phyloP scores from a whole-genome alignment of 2,329 filamentous ascomycete genomes.

The Didymella arachidicola region DNA sequence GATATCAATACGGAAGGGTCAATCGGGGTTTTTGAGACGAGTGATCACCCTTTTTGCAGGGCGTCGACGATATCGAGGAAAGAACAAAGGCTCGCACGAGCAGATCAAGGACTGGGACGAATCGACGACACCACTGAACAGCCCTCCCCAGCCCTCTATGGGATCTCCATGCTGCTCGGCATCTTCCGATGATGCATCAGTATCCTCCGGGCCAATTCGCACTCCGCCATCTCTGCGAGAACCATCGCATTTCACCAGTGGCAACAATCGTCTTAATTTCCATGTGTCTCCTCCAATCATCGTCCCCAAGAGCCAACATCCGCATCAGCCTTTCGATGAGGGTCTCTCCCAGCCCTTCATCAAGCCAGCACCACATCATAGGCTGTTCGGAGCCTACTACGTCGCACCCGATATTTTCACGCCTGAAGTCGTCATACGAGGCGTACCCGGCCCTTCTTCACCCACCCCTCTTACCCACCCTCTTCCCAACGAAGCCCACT shows the following conservation, averaged over 20 bases:
- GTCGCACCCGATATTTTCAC: slow-evolving; percentile 15
- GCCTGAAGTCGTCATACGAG: slow-evolving; percentile 16
- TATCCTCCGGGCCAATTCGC: background rate
- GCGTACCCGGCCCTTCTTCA: slow-evolving; percentile 12
- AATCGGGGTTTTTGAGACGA: slow-evolving; percentile 8
- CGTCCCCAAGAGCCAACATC: background rate
- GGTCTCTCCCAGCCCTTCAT: background rate
- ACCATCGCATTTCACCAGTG: background rate
- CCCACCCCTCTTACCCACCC: background rate
- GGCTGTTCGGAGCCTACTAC: slow-evolving; percentile 14
- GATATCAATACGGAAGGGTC: background rate
- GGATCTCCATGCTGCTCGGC: background rate
- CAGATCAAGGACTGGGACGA: background rate
- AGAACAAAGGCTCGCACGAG: background rate
- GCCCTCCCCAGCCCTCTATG: background rate
- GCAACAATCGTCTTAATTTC: slow-evolving; percentile 8
- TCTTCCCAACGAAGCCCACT: slow-evolving; percentile 7
- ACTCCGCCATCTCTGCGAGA: background rate
- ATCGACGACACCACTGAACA: background rate
- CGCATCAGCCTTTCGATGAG: background rate
- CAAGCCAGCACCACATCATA: slow-evolving; percentile 9
- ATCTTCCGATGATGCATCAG: background rate
- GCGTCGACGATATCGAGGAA: slow-evolving; percentile 2
- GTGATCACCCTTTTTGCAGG: slow-evolving; percentile 26
- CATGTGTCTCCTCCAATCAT: background rate